phyloP scores from a whole-genome alignment of 2,329 filamentous ascomycete genomes.

The Talaromyces sp. region DNA sequence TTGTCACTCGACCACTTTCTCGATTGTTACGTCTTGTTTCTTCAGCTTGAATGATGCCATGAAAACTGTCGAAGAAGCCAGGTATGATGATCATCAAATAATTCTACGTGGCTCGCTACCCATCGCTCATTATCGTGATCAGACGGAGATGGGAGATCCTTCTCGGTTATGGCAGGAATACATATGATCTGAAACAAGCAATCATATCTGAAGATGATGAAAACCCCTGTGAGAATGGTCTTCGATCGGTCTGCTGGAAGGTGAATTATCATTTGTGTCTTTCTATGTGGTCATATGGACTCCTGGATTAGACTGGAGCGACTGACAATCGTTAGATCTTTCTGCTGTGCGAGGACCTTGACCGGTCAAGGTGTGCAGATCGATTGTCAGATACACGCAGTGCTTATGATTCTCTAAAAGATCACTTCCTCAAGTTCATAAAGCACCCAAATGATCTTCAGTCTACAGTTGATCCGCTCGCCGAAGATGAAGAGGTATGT shows the following conservation, averaged over 20 bases:
- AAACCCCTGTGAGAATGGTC: slow-evolving; percentile 64
- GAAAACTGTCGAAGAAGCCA: slow-evolving; percentile 52
- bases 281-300: not conserved
- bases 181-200: slow-evolving; percentile 59
- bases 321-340: slow-evolving; percentile 56
- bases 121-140: not conserved
- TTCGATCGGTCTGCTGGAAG: slow-evolving; percentile 92
- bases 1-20: not conserved
- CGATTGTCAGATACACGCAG: slow-evolving; percentile 63
- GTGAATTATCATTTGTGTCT: slow-evolving; percentile 36
- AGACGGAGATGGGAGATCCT: slow-evolving; percentile 66
- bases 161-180: slow-evolving; percentile 49
- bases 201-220: slow-evolving; percentile 55
- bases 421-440: slow-evolving; percentile 75
- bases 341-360: slow-evolving; percentile 66
- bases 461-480: slow-evolving; percentile 72
- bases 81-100: slow-evolving; percentile 32
- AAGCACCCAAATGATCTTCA: slow-evolving; percentile 77
- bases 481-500: slow-evolving; percentile 67
- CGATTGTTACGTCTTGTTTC: not conserved
- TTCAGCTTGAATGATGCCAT: slow-evolving; percentile 34
- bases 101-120: not conserved
- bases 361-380: slow-evolving; percentile 62
- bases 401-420: slow-evolving; percentile 66
- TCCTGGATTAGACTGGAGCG: not conserved